Base-by-base conservation (phyloP, 331 rosid species). In the Rhamnella rubrinervis region DNA sequence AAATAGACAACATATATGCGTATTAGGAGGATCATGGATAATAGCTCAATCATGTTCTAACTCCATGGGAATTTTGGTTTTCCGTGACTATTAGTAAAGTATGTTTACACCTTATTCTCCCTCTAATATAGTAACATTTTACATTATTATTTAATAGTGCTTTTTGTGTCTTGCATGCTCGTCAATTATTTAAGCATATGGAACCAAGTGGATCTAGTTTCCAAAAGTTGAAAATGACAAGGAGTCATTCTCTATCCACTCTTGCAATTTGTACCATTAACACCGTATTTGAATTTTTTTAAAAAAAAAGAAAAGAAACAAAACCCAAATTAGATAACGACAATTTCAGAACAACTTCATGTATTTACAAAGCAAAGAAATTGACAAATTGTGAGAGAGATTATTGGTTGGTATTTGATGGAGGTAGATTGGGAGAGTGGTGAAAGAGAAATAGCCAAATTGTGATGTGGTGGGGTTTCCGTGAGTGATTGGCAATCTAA, bases 391-490 rank as follows among this genome's bases (percentile, higher is more conserved):
- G 35, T 31, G 35, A 31, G 35, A 31, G 35, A 31, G 35, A 31
- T 3, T 31, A 3, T 31, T 31, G 35, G 23, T 23, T 31, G 4
- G 5, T 31, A 4, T 4, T 31, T 31, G 35, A 31, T 31, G 35
- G 31, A 3, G 35, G 4, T 4, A 14, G 16, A 52, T 14, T 0
- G 13, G 12, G 47, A 44, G 46, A 39, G 56, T 70, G 60, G 59
- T 31, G n/a, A 28, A 49, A 46, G 61, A 73, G 46, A 58, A 5
- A 6, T 9, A 50, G 38, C 51, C 47, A 65, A 50, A 31, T 31
- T 31, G 50, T 57, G 38, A 14, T 53, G 77, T 71, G 83, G 49
- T 18, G 65, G 53, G 59, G 59, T n/a, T 62, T 63, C 65, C 7
- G 52, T 28, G 8, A 6, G 21, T 4, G 61, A 53, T 18, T 38